A percentile compares a stretch with the other conserved stretches of the same genome.
Conservation (phyloP, 2,329 filamentous ascomycete genomes). For the Penicillium paneum region DNA sequence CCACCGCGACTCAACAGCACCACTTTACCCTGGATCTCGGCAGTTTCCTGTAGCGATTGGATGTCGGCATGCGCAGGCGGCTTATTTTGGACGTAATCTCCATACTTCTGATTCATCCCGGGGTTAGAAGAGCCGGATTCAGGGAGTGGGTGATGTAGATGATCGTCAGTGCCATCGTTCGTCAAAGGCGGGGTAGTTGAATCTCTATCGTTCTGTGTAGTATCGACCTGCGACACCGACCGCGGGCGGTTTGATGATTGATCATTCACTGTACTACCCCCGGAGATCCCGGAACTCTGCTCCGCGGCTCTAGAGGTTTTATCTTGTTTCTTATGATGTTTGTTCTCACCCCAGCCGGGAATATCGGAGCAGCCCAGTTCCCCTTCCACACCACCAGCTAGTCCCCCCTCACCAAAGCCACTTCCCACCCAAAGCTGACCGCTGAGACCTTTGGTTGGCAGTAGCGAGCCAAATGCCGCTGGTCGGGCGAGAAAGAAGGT, state of each 20-base stretch:
- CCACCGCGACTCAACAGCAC: constrained; percentile 88
- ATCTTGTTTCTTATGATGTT: constrained; percentile 38
- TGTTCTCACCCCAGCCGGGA: constrained; percentile 74
- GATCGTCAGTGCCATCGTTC: constrained; percentile 80
- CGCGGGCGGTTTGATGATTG: constrained; percentile 21
- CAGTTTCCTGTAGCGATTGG: constrained; percentile 82
- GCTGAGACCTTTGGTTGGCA: constrained; percentile 74
- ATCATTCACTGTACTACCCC: constrained; percentile 23
- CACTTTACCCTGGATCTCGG: constrained; percentile 90
- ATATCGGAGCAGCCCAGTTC: constrained; percentile 95
- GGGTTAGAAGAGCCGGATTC: constrained; percentile 41
- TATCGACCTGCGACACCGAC: constrained; percentile 24
- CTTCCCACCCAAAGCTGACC: constrained; percentile 91
- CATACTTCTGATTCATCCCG: constrained; percentile 33
- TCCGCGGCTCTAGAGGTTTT: constrained; percentile 20
- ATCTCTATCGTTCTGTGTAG: constrained; percentile 18
- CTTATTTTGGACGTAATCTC: constrained; percentile 33
- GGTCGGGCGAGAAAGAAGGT: constrained; percentile 93
- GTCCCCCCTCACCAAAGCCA: constrained; percentile 73
- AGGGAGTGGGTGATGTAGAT: constrained; percentile 63
- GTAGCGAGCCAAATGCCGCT: constrained; percentile 81
- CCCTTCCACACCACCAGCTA: constrained; percentile 60
- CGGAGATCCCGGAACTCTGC: constrained; percentile 23
- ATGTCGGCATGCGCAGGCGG: constrained; percentile 73
- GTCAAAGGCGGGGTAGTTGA: constrained; percentile 28